Conservation (phyloP, 2,329 filamentous ascomycete species). For the Alternaria brassicicola region DNA sequence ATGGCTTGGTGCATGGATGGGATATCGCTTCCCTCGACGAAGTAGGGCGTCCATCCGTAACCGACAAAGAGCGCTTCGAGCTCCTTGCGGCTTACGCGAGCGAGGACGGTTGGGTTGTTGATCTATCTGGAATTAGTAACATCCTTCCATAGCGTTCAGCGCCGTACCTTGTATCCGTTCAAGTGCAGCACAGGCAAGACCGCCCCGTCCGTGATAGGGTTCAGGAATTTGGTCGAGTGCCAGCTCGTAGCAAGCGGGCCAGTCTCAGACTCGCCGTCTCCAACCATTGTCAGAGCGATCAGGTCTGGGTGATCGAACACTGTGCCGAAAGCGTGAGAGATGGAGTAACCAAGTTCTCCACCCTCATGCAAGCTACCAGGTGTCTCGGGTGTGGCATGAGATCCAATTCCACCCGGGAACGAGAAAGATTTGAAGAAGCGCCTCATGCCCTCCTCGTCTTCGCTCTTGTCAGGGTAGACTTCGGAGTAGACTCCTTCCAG, state of each 20-base stretch:
- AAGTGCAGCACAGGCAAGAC: slow-evolving; percentile 79
- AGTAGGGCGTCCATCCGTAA: slow-evolving; percentile 80
- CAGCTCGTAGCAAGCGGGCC: slow-evolving; percentile 78
- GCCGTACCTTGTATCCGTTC: slow-evolving; percentile 78
- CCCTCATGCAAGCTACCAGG: slow-evolving; percentile 79
- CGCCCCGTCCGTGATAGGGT: slow-evolving; percentile 77
- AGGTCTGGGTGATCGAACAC: slow-evolving; percentile 77
- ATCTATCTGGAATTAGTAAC: slow-evolving; percentile 28
- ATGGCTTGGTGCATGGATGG: slow-evolving; percentile 82
- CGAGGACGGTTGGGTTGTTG: slow-evolving; percentile 63
- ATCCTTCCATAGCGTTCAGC: neutral
- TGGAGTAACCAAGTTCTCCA: slow-evolving; percentile 80
- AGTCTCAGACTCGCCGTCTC: slow-evolving; percentile 82
- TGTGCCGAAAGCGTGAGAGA: slow-evolving; percentile 78
- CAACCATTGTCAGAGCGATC: slow-evolving; percentile 78
- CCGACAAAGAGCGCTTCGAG: slow-evolving; percentile 71
- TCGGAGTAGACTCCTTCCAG: slow-evolving; percentile 79
- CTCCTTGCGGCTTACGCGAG: slow-evolving; percentile 76
- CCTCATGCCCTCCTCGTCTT: slow-evolving; percentile 71
- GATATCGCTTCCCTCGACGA: slow-evolving; percentile 76
- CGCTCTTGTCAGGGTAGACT: slow-evolving; percentile 75
- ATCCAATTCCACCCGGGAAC: slow-evolving; percentile 79
- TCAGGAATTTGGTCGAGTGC: slow-evolving; percentile 84
- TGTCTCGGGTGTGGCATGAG: slow-evolving; percentile 79
- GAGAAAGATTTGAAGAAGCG: slow-evolving; percentile 84